A percentile compares a stretch with the other conserved stretches of the same genome.
Conservation (phyloP, 768 basidiomycete species). For the Thelephora aurantiotincta region DNA sequence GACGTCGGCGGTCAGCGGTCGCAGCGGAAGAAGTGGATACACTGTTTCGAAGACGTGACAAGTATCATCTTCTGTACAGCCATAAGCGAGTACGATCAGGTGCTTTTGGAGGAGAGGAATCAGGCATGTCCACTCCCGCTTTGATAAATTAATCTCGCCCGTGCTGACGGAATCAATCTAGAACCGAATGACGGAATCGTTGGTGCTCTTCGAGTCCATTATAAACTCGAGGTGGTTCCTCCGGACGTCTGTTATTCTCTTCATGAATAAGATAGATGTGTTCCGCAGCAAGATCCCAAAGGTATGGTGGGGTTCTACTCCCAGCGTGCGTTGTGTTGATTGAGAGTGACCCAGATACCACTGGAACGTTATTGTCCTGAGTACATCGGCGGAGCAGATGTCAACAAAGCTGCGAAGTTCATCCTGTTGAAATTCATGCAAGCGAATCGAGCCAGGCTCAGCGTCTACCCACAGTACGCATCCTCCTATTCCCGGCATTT, state of each 20-base stretch:
- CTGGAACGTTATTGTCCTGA: constrained; percentile 76
- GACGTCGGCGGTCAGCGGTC: constrained; percentile 58
- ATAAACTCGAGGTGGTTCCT: constrained; percentile 75
- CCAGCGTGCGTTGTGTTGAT: not conserved
- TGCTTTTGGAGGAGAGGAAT: constrained; percentile 51
- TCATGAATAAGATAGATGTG: constrained; percentile 62
- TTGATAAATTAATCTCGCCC: constrained; percentile 4
- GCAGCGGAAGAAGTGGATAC: constrained; percentile 48
- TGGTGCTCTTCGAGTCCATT: constrained; percentile 63
- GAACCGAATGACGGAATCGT: constrained; percentile 68
- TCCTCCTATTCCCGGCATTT: not conserved
- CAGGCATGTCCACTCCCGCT: constrained; percentile 26
- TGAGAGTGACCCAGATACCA: constrained; percentile 32
- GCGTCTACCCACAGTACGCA: constrained; percentile 82
- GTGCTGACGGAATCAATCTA: constrained; percentile 12
- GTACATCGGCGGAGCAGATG: constrained; percentile 78
- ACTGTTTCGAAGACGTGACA: constrained; percentile 69
- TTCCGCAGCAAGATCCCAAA: constrained; percentile 65
- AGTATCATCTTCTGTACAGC: constrained; percentile 68
- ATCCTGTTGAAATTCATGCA: constrained; percentile 95
- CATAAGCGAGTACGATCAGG: constrained; percentile 65
- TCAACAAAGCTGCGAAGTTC: constrained; percentile 91
- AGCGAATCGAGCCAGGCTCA: constrained; percentile 69
- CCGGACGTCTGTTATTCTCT: constrained; percentile 49
- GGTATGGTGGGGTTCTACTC: constrained; percentile 7